These are phyloP conservation scores for Nicotiana sylvestris DNA, from an alignment of 257 asterid species.

Conservation along the genomic window DNA sequence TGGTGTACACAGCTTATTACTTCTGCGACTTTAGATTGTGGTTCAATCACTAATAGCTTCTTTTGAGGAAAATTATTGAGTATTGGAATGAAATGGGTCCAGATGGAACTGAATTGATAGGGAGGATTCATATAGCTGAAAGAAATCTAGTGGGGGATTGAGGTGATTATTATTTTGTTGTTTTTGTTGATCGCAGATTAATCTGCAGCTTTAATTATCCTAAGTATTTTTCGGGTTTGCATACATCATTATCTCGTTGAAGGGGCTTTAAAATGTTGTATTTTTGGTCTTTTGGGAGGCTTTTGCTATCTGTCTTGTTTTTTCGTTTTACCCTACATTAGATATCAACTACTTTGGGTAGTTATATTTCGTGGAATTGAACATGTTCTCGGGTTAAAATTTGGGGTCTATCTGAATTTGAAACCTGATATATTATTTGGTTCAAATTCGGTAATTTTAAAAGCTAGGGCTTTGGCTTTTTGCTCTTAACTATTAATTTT, in stretches of 20 bases:
- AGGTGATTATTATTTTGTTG: neutral
- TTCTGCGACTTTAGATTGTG: neutral
- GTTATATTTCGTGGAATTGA: neutral
- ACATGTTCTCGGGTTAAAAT: neutral
- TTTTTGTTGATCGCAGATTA: no score
- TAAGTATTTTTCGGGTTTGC: neutral
- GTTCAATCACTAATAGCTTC: neutral
- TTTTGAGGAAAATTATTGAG: neutral
- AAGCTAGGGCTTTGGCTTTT: neutral
- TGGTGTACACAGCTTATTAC: no score
- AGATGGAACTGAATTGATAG: neutral
- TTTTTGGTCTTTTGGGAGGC: neutral
- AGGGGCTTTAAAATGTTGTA: neutral
- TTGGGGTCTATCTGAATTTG: neutral
- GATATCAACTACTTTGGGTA: neutral
- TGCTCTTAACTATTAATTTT: neutral
- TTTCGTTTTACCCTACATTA: neutral
- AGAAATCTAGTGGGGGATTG: neutral
- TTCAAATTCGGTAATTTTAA: neutral
- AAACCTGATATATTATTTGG: neutral
- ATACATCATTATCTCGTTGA: neutral
- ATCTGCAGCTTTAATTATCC: neutral
- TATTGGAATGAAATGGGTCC: neutral
- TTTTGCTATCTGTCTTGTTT: neutral
- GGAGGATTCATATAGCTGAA: neutral